Conservation (phyloP, 805 yeast genomes). For the Pichia cephalocereana region DNA sequence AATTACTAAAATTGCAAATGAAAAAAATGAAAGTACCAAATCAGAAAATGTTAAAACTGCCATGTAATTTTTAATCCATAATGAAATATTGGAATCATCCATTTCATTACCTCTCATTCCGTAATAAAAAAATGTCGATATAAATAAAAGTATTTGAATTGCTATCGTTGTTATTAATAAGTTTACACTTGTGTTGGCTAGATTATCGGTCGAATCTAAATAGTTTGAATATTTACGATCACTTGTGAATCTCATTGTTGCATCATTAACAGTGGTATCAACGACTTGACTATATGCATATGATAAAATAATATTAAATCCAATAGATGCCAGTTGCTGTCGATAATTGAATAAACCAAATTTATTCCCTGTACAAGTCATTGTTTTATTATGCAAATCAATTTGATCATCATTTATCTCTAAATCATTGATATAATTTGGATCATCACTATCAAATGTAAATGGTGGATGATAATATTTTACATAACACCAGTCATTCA, state of each 20-base stretch:
- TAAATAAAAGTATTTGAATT: conserved; percentile 24
- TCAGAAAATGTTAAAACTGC: conserved; percentile 30
- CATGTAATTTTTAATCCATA: conserved; percentile 27
- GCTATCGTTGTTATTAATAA: conserved; percentile 12
- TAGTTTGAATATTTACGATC: conserved; percentile 17
- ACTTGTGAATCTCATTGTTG: not conserved
- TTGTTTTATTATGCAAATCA: conserved; percentile 1
- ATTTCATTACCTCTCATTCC: conserved; percentile 25
- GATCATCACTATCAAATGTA: not conserved
- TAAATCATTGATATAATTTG: not conserved
- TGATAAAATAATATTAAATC: conserved; percentile 35
- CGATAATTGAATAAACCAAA: conserved; percentile 37
- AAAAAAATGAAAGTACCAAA: conserved; percentile 24
- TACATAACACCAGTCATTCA: conserved; percentile 40
- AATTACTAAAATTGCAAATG: conserved; percentile 20
- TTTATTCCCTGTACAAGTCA: conserved; percentile 12
- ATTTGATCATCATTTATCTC: not conserved
- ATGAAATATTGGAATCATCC: conserved; percentile 28
- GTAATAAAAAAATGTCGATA: conserved; percentile 29
- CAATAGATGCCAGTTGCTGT: conserved; percentile 29
- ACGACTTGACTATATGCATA: conserved; percentile 33
- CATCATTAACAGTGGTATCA: conserved; percentile 8
- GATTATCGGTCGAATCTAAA: conserved; percentile 13
- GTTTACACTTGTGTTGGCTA: not conserved
- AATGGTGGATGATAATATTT: conserved; percentile 21